Percentiles rank a stretch among this genome's conserved stretches.
phyloP scores from a whole-genome alignment of 2,329 filamentous ascomycete genomes.

The Ascochyta fabae region DNA sequence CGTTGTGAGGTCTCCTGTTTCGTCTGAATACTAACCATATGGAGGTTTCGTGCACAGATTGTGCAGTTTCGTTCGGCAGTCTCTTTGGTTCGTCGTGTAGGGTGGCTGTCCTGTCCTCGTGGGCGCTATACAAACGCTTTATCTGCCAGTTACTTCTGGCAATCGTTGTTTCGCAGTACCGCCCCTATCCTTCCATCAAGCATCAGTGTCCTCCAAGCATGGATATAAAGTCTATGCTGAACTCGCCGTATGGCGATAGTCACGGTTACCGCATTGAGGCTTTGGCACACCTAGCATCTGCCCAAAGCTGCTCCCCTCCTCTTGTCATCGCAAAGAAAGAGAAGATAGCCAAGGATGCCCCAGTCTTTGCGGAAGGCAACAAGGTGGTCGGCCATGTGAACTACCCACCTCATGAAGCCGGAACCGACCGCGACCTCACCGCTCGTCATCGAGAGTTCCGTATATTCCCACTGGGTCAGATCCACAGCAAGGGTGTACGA shows the following conservation, averaged over 20 bases:
- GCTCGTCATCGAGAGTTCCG: conserved; percentile 68
- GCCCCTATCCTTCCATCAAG: background rate
- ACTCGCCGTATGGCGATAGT: conserved; percentile 34
- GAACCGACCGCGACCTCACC: conserved; percentile 60
- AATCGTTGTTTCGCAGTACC: background rate
- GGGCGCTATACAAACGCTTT: conserved; percentile 40
- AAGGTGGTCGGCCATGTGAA: conserved; percentile 71
- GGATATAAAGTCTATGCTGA: conserved; percentile 52
- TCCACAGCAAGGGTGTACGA: conserved; percentile 53
- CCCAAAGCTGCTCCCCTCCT: conserved; percentile 14
- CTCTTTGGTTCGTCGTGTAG: conserved; percentile 29
- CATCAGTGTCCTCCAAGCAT: conserved; percentile 25
- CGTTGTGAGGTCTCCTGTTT: conserved; percentile 2
- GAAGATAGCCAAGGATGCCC: conserved; percentile 70
- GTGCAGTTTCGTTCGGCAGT: conserved; percentile 14
- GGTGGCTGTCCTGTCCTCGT: conserved; percentile 37
- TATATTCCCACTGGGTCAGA: conserved; percentile 70
- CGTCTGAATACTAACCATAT: conserved; percentile 11
- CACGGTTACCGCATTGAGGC: background rate
- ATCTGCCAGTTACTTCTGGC: conserved; percentile 25
- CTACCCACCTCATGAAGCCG: conserved; percentile 74
- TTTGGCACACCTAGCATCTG: conserved; percentile 14
- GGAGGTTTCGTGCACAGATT: conserved; percentile 4
- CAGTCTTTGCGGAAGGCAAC: conserved; percentile 64
- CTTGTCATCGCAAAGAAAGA: conserved; percentile 45